Conservation (phyloP, 2,329 filamentous ascomycete genomes). For the Aspergillus luchuensis region DNA sequence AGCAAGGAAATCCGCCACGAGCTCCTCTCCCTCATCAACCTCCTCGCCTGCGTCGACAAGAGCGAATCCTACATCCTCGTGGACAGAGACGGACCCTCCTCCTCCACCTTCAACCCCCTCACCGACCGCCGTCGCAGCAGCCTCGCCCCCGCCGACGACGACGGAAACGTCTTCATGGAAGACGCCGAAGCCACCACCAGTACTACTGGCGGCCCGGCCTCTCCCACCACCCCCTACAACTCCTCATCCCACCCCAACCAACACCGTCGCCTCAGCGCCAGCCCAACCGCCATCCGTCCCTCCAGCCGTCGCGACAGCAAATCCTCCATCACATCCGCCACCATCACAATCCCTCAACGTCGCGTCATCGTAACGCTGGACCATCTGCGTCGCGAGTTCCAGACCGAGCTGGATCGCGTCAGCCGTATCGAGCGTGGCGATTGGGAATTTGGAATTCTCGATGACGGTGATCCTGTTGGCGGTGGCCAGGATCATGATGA, state of each 20-base stretch:
- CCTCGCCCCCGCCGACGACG: conserved; percentile 38
- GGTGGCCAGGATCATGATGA: conserved; percentile 38
- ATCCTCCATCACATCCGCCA: conserved; percentile 20
- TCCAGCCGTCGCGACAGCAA: conserved; percentile 25
- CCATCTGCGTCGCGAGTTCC: conserved; percentile 85
- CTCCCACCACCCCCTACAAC: conserved; percentile 21
- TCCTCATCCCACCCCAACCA: not conserved
- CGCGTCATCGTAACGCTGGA: conserved; percentile 81
- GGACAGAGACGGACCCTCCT: conserved; percentile 33
- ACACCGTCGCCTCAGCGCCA: conserved; percentile 26
- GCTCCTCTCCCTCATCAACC: conserved; percentile 91
- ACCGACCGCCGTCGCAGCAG: conserved; percentile 49
- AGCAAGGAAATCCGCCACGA: conserved; percentile 63
- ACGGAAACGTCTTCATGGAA: conserved; percentile 44
- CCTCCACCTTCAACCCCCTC: conserved; percentile 10
- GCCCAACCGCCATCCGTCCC: conserved; percentile 24
- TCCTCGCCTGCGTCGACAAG: conserved; percentile 78
- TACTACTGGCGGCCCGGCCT: conserved; percentile 10
- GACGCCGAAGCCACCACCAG: conserved; percentile 27
- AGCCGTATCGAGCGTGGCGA: conserved; percentile 86
- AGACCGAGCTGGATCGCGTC: conserved; percentile 83
- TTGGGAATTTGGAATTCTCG: conserved; percentile 68
- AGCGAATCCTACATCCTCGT: conserved; percentile 75
- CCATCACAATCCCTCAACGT: conserved; percentile 45
- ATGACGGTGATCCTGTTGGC: conserved; percentile 7